These are phyloP conservation scores for Russula lepida DNA, from an alignment of 768 basidiomycete genomes.

Conservation along the genomic window DNA sequence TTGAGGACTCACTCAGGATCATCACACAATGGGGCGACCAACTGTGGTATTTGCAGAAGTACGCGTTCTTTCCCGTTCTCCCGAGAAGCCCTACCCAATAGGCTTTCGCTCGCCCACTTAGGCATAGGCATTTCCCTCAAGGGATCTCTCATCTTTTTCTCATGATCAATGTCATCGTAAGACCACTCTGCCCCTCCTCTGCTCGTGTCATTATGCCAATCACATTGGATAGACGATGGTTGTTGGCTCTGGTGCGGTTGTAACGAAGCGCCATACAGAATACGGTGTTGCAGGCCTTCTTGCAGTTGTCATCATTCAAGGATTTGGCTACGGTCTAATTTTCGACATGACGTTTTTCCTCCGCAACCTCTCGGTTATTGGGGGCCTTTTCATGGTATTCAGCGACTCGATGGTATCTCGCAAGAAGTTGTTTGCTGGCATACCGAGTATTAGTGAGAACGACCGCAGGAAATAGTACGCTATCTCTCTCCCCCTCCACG, in stretches of 20 bases:
- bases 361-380: constrained; percentile 95
- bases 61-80: constrained; percentile 28
- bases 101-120: constrained; percentile 28
- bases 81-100: constrained; percentile 10
- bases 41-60: constrained; percentile 97
- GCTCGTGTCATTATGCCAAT: neutral
- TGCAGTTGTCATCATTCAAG: constrained; percentile 87
- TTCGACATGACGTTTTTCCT: constrained; percentile 99
- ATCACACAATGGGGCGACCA: constrained; percentile 94
- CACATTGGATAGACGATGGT: constrained; percentile 67
- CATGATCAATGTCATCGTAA: constrained; percentile 79
- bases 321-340: constrained; percentile 97
- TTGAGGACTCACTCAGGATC: constrained; percentile 94
- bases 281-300: constrained; percentile 86
- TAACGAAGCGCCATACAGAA: constrained; percentile 81
- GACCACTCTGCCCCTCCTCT: constrained; percentile 30
- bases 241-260: constrained; percentile 72
- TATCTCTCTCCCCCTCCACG: constrained; percentile 6
- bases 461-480: constrained; percentile 97
- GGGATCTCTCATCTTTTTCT: constrained; percentile 93
- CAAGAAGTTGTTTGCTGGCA: constrained; percentile 83
- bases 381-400: constrained; percentile 98
- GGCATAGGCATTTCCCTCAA: constrained; percentile 94
- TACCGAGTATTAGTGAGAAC: constrained; percentile 84
- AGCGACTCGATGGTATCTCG: constrained; percentile 87